phyloP scores from a whole-genome alignment of 345 rosid species.

The Abelmoschus esculentus region DNA sequence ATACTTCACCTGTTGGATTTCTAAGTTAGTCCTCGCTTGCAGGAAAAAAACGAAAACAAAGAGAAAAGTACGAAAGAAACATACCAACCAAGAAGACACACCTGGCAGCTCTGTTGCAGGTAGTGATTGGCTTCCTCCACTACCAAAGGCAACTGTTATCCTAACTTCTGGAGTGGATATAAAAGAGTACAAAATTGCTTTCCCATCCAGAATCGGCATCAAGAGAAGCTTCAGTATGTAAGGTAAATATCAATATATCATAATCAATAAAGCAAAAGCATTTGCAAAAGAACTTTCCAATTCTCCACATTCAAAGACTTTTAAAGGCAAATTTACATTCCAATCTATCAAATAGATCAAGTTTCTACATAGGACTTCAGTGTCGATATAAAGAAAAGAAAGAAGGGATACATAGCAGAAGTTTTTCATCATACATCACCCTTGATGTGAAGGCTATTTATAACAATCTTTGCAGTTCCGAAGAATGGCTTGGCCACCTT shows the following conservation, averaged over 20 bases:
- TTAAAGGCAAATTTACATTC: neutral
- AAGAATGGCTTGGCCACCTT: constrained; percentile 79
- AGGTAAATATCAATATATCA: constrained; percentile 5
- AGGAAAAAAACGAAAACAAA: neutral
- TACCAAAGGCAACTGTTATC: constrained; percentile 90
- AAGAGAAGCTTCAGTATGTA: constrained; percentile 60
- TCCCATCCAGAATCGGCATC: constrained; percentile 78
- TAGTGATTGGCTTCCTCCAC: constrained; percentile 90
- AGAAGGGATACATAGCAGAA: neutral
- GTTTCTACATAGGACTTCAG: neutral
- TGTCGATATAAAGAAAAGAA: neutral
- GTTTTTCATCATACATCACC: constrained; percentile 66
- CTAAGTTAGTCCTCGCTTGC: neutral
- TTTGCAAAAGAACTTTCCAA: neutral
- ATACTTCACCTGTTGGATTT: neutral
- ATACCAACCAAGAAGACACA: constrained; percentile 96
- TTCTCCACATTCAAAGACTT: neutral
- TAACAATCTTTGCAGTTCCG: constrained; percentile 80
- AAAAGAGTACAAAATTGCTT: constrained; percentile 79
- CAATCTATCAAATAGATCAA: neutral
- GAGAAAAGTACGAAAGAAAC: constrained; percentile 14
- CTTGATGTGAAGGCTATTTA: constrained; percentile 85
- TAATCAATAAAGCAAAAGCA: neutral
- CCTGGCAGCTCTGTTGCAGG: constrained; percentile 96
- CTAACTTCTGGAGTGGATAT: constrained; percentile 72